Conservation (phyloP, 2,329 filamentous ascomycete species). For the Monilinia laxa region DNA sequence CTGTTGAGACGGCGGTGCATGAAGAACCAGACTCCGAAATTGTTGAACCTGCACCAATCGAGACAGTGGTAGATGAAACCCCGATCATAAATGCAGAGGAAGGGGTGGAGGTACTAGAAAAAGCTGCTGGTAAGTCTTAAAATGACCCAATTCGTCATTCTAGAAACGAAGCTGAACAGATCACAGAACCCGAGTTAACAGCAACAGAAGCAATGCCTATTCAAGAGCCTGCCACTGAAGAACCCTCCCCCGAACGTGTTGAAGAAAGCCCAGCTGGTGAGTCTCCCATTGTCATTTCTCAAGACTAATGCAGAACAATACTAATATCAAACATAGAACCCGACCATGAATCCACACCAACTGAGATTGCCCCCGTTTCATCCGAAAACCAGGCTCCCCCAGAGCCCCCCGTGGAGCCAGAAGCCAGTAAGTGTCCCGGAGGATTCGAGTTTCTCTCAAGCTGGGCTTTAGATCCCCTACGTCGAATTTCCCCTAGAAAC, state of each 20-base stretch:
- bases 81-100: neutral
- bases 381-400: neutral
- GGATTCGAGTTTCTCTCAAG: slow-evolving; percentile 11
- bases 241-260: neutral
- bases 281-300: neutral
- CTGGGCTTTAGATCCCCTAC: neutral
- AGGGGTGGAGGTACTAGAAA: neutral
- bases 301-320: neutral
- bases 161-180: neutral
- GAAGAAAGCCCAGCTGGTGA: slow-evolving; percentile 1
- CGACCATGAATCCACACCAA: neutral
- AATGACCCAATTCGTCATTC: neutral
- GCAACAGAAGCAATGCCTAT: neutral
- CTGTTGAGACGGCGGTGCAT: neutral
- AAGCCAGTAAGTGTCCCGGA: slow-evolving; percentile 9
- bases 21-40: neutral
- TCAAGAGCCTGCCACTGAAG: neutral
- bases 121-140: neutral
- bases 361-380: neutral
- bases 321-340: slow-evolving; percentile 2
- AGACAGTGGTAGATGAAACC: neutral
- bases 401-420: neutral
- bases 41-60: neutral
- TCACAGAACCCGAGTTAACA: neutral
- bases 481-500: neutral